Conservation (phyloP, 345 rosid species). For the Gynandropsis gynandra region DNA sequence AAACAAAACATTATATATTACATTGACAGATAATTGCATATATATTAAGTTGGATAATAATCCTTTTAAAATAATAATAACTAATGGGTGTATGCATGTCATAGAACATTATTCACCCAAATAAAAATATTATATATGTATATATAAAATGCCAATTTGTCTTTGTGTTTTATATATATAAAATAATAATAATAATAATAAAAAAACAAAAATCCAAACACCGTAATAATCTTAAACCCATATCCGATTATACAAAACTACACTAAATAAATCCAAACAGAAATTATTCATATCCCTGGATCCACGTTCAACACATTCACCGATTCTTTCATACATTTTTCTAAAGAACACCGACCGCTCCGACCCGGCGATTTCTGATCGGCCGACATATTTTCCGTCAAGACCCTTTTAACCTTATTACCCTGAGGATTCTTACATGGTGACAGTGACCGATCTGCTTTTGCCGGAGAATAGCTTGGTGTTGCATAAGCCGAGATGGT, state of each 20-base stretch:
- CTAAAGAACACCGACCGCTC: slow-evolving; percentile 28
- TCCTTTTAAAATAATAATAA: too few relatives aligned
- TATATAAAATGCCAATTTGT: too few relatives aligned
- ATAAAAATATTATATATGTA: too few relatives aligned
- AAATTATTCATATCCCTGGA: slow-evolving; percentile 26
- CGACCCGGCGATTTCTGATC: slow-evolving; percentile 36
- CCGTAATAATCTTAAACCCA: neutral
- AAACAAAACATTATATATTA: too few relatives aligned
- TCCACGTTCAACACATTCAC: slow-evolving; percentile 27
- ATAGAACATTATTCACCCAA: too few relatives aligned
- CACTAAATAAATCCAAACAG: neutral
- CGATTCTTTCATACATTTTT: slow-evolving; percentile 28
- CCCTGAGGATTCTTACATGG: slow-evolving; percentile 44
- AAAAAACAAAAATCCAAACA: neutral
- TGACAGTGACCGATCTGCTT: slow-evolving; percentile 45
- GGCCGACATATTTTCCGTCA: slow-evolving; percentile 54
- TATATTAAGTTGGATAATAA: too few relatives aligned
- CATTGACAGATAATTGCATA: too few relatives aligned
- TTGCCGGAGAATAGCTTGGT: slow-evolving; percentile 70
- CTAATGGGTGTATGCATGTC: too few relatives aligned
- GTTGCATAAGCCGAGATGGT: slow-evolving; percentile 52
- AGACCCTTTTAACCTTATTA: slow-evolving; percentile 52
- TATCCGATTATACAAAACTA: neutral
- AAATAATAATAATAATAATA: too few relatives aligned
- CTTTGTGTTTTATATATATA: too few relatives aligned